Percentiles rank a stretch among this genome's conserved stretches.
phyloP scores from a whole-genome alignment of 2,329 filamentous ascomycete genomes.

The Fusarium sp. region DNA sequence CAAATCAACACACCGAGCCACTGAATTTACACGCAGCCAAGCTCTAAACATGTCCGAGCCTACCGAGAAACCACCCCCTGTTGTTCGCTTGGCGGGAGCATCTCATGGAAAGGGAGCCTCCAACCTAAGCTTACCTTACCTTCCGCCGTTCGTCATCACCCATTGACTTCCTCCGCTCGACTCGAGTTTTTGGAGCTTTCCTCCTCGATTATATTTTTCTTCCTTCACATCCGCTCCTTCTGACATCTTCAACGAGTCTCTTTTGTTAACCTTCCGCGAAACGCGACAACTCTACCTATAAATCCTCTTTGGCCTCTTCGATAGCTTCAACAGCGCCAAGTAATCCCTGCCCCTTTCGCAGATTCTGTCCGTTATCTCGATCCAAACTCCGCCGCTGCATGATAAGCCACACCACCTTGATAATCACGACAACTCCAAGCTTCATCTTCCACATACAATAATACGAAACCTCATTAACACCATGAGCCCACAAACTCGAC shows the following conservation, averaged over 20 bases:
- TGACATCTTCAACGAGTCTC: constrained; percentile 1
- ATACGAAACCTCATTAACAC: constrained; percentile 13
- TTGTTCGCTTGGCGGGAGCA: constrained; percentile 39
- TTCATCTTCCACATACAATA: constrained; percentile 5
- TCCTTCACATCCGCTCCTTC: constrained; percentile 44
- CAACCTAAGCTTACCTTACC: constrained; percentile 13
- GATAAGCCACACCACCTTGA: constrained; percentile 38
- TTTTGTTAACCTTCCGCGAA: not conserved
- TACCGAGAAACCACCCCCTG: constrained; percentile 38
- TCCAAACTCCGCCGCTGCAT: constrained; percentile 12
- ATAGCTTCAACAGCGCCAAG: constrained; percentile 33
- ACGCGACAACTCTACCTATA: not conserved
- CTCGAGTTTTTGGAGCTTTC: constrained; percentile 14
- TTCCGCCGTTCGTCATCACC: constrained; percentile 31
- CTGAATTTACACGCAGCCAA: constrained; percentile 19
- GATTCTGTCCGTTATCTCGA: constrained; percentile 37
- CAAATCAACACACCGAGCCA: constrained; percentile 10
- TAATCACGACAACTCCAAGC: constrained; percentile 25
- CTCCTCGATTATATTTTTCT: constrained; percentile 22
- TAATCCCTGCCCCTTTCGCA: constrained; percentile 41
- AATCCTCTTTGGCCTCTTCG: not conserved
- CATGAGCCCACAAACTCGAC: constrained; percentile 54
- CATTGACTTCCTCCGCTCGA: constrained; percentile 15
- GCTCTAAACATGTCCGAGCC: constrained; percentile 33
- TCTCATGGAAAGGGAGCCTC: constrained; percentile 31